These are phyloP conservation scores for Zalaria sp. DNA, from an alignment of 2,329 filamentous ascomycete species.

Conservation along the genomic window DNA sequence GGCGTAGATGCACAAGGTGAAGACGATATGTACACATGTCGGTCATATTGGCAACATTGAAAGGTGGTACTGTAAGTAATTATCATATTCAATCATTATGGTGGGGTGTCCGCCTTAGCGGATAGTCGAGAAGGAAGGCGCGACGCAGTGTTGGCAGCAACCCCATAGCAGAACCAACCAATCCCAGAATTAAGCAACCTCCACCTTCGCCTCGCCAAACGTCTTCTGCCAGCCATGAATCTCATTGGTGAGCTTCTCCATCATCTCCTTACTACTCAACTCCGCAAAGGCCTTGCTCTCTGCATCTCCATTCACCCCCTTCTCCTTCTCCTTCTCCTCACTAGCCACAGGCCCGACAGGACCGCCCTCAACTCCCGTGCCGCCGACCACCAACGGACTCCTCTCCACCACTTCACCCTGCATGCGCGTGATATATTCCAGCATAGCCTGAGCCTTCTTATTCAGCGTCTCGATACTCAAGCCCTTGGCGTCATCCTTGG, in stretches of 20 bases:
- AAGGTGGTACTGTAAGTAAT: no score
- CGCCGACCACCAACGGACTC: constrained; percentile 23
- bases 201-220: constrained; percentile 25
- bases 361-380: constrained; percentile 12
- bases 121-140: no score
- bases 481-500: constrained; percentile 8
- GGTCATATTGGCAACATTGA: no score
- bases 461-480: constrained; percentile 13
- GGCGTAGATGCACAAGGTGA: no score
- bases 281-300: constrained; percentile 56
- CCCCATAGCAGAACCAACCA: no score
- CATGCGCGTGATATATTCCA: constrained; percentile 80
- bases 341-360: constrained; percentile 4
- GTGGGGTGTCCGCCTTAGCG: no score
- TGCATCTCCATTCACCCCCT: no score
- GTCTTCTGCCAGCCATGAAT: constrained; percentile 73
- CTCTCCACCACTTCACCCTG: constrained; percentile 72
- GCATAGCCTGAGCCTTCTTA: constrained; percentile 65
- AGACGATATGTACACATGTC: no score
- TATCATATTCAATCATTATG: no score
- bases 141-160: no score
- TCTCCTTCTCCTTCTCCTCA: constrained; percentile 24
- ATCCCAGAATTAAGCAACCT: background rate
- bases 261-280: constrained; percentile 73
- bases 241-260: constrained; percentile 69